Evolutionary conservation across 2,329 filamentous ascomycete species (phyloP).

Genomic region (Neurospora sp.): DNA sequence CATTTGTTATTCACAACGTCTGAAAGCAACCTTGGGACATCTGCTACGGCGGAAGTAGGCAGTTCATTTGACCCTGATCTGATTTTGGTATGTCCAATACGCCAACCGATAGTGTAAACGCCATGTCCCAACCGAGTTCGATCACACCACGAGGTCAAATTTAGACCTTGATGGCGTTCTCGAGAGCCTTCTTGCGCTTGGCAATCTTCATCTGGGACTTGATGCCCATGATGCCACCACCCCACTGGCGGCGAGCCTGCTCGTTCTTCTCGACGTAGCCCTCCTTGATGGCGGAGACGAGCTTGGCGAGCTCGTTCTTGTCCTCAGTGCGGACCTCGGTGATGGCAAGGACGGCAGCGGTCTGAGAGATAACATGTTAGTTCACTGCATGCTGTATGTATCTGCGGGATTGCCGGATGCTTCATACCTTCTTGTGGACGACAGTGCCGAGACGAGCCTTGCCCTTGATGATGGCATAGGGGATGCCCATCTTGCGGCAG

Average conservation of each 20-base stretch:
- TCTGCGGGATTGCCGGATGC: neutral
- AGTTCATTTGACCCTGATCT: constrained; percentile 20
- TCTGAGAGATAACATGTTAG: constrained; percentile 47
- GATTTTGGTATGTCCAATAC: constrained; percentile 26
- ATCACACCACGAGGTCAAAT: constrained; percentile 30
- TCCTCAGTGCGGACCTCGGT: constrained; percentile 97
- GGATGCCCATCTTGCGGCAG: constrained; percentile 99
- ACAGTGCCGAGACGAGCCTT: constrained; percentile 98
- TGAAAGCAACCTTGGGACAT: constrained; percentile 7
- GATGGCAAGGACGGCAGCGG: constrained; percentile 86
- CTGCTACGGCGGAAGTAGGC: constrained; percentile 18
- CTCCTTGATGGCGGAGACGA: constrained; percentile 93
- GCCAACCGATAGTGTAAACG: constrained; percentile 23
- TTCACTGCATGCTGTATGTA: neutral
- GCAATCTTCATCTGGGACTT: constrained; percentile 72
- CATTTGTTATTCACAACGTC: constrained; percentile 1
- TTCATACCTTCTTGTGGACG: constrained; percentile 89
- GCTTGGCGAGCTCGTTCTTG: constrained; percentile 96
- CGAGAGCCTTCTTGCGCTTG: constrained; percentile 92
- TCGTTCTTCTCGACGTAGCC: constrained; percentile 96
- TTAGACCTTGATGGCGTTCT: constrained; percentile 93
- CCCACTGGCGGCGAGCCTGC: constrained; percentile 86
- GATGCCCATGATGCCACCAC: constrained; percentile 97
- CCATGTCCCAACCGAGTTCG: constrained; percentile 16
- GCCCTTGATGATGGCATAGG: constrained; percentile 99